Conservation (phyloP, 139 green algal species). For the Chlorella sp. region DNA sequence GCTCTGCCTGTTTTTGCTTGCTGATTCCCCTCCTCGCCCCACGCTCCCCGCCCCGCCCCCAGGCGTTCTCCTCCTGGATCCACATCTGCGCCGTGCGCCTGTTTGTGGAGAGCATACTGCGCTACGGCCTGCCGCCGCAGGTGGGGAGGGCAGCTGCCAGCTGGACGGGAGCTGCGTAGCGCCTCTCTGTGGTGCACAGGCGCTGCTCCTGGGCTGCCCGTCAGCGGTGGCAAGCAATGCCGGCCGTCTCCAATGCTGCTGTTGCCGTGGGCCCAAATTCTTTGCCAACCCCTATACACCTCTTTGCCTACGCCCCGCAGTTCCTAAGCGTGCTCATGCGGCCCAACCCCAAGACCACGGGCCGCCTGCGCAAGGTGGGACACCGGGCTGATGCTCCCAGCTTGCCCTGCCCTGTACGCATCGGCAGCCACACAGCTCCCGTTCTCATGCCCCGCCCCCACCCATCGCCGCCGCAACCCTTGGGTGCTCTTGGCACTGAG, state of each 20-base stretch:
- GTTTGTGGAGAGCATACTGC: slow-evolving; percentile 97
- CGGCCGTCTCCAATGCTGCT: neutral
- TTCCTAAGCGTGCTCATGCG: slow-evolving; percentile 82
- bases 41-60: too few species aligned
- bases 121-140: slow-evolving; percentile 94
- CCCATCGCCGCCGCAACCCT: too few species aligned
- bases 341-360: slow-evolving; percentile 70
- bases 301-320: neutral
- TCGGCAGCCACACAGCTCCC: too few species aligned
- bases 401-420: too few species aligned
- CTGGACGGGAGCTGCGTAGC: neutral
- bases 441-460: too few species aligned
- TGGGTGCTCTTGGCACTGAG: too few species aligned
- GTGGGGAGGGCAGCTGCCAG: neutral
- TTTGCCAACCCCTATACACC: too few species aligned
- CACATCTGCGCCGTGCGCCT: slow-evolving; percentile 91
- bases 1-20: too few species aligned
- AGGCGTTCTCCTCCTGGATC: slow-evolving; percentile 89
- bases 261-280: too few species aligned
- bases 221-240: neutral
- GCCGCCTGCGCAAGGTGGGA: slow-evolving; percentile 65
- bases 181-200: neutral
- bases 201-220: neutral
- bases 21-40: too few species aligned
- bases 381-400: too few species aligned